phyloP scores from a whole-genome alignment of 2,329 filamentous ascomycete species.

The Fusarium nelsonii region DNA sequence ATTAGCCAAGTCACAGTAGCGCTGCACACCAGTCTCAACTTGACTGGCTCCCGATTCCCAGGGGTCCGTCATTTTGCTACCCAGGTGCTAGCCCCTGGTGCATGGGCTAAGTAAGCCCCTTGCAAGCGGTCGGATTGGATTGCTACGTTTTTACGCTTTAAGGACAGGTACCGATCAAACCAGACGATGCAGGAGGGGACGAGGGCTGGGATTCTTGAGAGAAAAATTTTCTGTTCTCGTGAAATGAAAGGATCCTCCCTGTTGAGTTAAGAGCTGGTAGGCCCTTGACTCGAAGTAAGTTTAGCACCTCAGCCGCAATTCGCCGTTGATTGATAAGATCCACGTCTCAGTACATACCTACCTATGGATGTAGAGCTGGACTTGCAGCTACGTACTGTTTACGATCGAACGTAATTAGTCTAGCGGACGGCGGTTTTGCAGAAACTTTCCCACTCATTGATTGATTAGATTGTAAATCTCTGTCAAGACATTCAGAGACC shows the following conservation, averaged over 20 bases:
- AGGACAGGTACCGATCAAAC: slow-evolving; percentile 37
- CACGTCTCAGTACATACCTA: not conserved
- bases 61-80: slow-evolving; percentile 16
- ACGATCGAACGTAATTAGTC: not conserved
- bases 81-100: slow-evolving; percentile 21
- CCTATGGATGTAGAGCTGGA: not conserved
- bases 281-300: slow-evolving; percentile 2
- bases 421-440: slow-evolving; percentile 15
- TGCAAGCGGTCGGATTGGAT: slow-evolving; percentile 1
- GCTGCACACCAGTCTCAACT: slow-evolving; percentile 35
- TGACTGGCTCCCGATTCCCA: slow-evolving; percentile 42
- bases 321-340: slow-evolving; percentile 14
- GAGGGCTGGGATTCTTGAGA: slow-evolving; percentile 1
- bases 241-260: slow-evolving; percentile 9
- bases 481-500: slow-evolving; percentile 18
- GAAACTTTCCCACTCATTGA: slow-evolving; percentile 1
- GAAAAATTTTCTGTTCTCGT: slow-evolving; percentile 28
- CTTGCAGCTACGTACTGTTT: not conserved
- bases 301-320: not conserved
- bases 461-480: slow-evolving; percentile 18
- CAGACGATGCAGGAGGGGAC: slow-evolving; percentile 12
- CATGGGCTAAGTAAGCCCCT: slow-evolving; percentile 10
- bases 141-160: slow-evolving; percentile 23
- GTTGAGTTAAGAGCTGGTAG: not conserved
- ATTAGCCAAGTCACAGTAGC: slow-evolving; percentile 42